Evolutionary conservation across 768 basidiomycete genomes (phyloP), one percentile per base, ranked within the genome.

Genomic region (Suillus ampliporus): DNA sequence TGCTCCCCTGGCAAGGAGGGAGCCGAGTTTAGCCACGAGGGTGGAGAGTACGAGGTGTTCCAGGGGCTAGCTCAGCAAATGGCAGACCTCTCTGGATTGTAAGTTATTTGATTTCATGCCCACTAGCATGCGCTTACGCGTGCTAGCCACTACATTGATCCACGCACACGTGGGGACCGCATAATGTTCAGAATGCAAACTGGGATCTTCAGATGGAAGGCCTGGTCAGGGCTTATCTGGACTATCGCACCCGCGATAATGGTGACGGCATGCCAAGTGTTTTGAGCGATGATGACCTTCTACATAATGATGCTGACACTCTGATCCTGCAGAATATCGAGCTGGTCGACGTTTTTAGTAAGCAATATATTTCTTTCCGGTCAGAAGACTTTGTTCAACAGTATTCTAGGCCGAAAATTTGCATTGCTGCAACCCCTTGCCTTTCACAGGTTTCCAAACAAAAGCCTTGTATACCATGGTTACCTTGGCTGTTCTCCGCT

Each of bases 1-100:
- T 38, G 52, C 61, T 7, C 61, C 61, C 61, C 53, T 26, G 43
- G 40, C 4, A 34, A 62, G 14, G 61, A 62, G 40, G 61, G 53
- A 57, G 21, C 44, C 0, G 61, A 62, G n/a, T 5, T 62, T 13
- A 62, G 61, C 19, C 23, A 62, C 14, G 43, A 62, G 13, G 61
- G 41, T 7, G 43, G 52, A 5, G 61, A 62, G 40, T 38, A 60
- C 2, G 48, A 60, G 13, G 46, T 8, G 3, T 60, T 50, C 14
- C 19, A 60, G 9, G 59, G 48, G 4, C 47, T 60, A 9, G 48
- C 34, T 35, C 44, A 53, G 48, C 48, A 60, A 6, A 60, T 60
- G 23, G 48, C 59, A 7, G 59, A 60, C 3, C 8, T 60, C 14
- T 50, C 46, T 34, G 59, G 37, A 19, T 53, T 13, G 48, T 60